Percentiles rank a stretch among this genome's conserved stretches.
Evolutionary conservation across 345 rosid species (phyloP).

Genomic region (Euphorbia peplus): DNA sequence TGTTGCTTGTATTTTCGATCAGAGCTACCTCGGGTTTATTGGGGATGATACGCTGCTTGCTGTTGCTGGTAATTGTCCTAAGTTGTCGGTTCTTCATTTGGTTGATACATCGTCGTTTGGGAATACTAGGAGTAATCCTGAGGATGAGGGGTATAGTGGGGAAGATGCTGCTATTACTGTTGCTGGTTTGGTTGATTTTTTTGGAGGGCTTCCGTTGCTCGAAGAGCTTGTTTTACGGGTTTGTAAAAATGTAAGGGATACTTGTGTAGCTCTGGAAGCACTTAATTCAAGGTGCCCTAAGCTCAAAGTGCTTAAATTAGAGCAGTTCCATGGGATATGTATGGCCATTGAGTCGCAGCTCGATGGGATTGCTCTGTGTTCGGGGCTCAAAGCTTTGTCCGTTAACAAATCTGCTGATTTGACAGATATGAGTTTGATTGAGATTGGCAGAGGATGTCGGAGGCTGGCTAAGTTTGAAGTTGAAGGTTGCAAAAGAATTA

Average conservation of each 20-base stretch:
- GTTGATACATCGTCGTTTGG: constrained; percentile 55
- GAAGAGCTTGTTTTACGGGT: constrained; percentile 69
- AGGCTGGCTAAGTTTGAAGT: constrained; percentile 62
- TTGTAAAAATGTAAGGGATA: constrained; percentile 62
- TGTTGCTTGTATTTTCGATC: constrained; percentile 77
- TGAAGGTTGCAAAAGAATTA: constrained; percentile 76
- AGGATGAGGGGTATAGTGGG: constrained; percentile 34
- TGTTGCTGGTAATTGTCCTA: constrained; percentile 58
- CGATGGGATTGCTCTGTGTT: constrained; percentile 76
- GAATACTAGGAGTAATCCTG: constrained; percentile 40
- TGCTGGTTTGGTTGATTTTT: constrained; percentile 41
- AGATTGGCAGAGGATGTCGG: constrained; percentile 73
- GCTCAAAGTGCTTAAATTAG: constrained; percentile 52
- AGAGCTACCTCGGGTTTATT: constrained; percentile 62
- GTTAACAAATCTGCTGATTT: constrained; percentile 62
- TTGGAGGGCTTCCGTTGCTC: constrained; percentile 45
- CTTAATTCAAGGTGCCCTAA: constrained; percentile 52
- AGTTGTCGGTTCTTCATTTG: constrained; percentile 54
- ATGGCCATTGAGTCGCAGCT: constrained; percentile 54
- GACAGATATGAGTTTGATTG: constrained; percentile 74
- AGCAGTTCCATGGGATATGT: constrained; percentile 70
- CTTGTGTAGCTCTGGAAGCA: constrained; percentile 51
- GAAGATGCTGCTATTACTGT: constrained; percentile 60
- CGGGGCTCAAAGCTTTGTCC: constrained; percentile 51
- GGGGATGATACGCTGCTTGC: constrained; percentile 71